Conservation (phyloP, 2,329 filamentous ascomycete species). For the Penicillium freii region DNA sequence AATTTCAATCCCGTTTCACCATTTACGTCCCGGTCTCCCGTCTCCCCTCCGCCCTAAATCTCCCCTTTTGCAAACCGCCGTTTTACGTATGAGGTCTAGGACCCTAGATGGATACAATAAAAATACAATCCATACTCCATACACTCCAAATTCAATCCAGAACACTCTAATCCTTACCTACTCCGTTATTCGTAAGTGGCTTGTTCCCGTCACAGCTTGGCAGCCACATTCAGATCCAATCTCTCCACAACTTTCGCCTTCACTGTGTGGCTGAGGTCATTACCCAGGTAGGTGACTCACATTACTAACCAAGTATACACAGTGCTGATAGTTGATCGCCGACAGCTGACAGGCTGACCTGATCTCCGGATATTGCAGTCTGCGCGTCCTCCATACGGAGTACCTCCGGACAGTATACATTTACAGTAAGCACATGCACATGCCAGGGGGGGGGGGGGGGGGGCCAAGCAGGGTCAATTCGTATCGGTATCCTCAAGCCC, state of each 20-base stretch:
- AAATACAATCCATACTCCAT: background rate
- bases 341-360: background rate
- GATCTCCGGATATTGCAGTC: background rate
- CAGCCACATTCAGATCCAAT: background rate
- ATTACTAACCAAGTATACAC: background rate
- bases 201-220: background rate
- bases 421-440: constrained; percentile 3
- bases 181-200: background rate
- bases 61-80: background rate
- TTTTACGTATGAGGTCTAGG: background rate
- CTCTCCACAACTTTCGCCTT: background rate
- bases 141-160: background rate
- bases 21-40: background rate
- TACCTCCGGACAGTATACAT: background rate
- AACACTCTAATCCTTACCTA: background rate
- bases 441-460: background rate
- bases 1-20: background rate
- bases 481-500: background rate
- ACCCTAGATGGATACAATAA: background rate
- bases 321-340: background rate
- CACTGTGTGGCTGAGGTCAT: background rate
- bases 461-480: background rate
- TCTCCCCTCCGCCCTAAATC: background rate
- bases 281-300: background rate
- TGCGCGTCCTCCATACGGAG: background rate